Evolutionary conservation across 73 alveolate genomes (phyloP).

Genomic region (Paraurostyla sp.): DNA sequence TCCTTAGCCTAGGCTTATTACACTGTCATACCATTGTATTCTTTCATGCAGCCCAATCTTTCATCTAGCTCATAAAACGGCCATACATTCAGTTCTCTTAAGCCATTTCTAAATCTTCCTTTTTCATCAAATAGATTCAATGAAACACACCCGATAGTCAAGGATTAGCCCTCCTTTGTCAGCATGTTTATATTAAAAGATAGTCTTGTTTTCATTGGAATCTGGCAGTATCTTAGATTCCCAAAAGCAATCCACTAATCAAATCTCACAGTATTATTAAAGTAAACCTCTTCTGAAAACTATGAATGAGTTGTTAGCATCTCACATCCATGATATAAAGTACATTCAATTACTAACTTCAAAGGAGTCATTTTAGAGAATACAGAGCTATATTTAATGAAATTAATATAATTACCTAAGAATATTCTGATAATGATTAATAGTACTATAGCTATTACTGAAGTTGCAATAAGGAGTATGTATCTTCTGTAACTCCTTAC

Average conservation of each 20-base stretch:
- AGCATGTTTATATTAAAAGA: conserved; percentile 66
- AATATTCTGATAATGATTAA: conserved; percentile 31
- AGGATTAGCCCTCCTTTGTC: conserved; percentile 51
- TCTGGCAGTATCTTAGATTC: conserved; percentile 67
- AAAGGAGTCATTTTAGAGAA: conserved; percentile 61
- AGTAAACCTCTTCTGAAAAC: conserved; percentile 52
- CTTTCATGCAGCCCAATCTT: conserved; percentile 80
- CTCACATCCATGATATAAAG: conserved; percentile 75
- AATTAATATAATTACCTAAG: conserved; percentile 13
- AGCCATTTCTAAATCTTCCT: conserved; percentile 74
- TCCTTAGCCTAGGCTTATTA: conserved; percentile 22
- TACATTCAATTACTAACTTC: conserved; percentile 55
- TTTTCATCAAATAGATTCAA: conserved; percentile 71
- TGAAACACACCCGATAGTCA: conserved; percentile 73
- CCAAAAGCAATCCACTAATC: conserved; percentile 73
- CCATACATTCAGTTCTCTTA: conserved; percentile 76
- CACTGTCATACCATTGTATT: conserved; percentile 71
- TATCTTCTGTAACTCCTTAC: conserved; percentile 17
- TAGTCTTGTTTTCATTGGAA: conserved; percentile 77
- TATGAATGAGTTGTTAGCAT: conserved; percentile 28
- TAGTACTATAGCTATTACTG: conserved; percentile 49
- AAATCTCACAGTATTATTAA: conserved; percentile 52
- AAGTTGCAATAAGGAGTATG: conserved; percentile 52
- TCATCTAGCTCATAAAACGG: conserved; percentile 76
- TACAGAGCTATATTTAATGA: background rate